A percentile compares a stretch with the other conserved stretches of the same genome.
Evolutionary conservation across 345 rosid species (phyloP).

Genomic region (Salix purpurea): DNA sequence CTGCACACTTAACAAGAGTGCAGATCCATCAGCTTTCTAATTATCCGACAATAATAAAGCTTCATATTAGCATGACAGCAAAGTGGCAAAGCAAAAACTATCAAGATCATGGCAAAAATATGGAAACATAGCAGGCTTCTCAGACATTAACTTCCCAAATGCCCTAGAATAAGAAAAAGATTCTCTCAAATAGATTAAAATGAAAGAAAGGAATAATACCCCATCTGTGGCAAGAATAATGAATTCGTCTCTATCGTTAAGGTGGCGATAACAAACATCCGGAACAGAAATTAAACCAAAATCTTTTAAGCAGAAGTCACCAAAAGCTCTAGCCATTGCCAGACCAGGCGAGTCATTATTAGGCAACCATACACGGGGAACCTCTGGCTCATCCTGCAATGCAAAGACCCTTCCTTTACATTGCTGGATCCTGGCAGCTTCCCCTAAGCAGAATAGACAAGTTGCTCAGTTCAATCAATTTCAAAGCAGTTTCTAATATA

Average conservation of each 20-base stretch:
- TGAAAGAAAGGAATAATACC: conserved; percentile 40
- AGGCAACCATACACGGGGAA: conserved; percentile 98
- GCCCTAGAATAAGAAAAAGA: too few species aligned
- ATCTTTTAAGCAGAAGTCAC: conserved; percentile 97
- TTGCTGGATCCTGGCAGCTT: conserved; percentile 88
- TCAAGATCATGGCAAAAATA: not conserved
- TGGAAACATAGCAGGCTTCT: not conserved
- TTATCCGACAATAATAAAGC: not conserved
- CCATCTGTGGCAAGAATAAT: conserved; percentile 91
- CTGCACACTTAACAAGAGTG: not conserved
- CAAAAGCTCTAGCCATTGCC: conserved; percentile 99
- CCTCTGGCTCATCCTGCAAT: conserved; percentile 95
- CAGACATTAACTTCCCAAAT: too few species aligned
- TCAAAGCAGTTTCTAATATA: conserved; percentile 4
- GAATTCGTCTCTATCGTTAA: conserved; percentile 70
- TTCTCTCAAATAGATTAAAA: not conserved
- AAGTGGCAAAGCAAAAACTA: not conserved
- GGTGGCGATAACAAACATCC: conserved; percentile 61
- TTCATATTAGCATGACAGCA: not conserved
- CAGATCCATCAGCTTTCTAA: not conserved
- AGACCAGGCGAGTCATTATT: conserved; percentile 91
- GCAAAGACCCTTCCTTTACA: conserved; percentile 97
- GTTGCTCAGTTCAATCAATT: not conserved
- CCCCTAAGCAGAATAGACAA: conserved; percentile 42
- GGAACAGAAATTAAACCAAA: conserved; percentile 90